Conservation (phyloP, 208 protist genomes). For the Leishmania lainsoni region DNA sequence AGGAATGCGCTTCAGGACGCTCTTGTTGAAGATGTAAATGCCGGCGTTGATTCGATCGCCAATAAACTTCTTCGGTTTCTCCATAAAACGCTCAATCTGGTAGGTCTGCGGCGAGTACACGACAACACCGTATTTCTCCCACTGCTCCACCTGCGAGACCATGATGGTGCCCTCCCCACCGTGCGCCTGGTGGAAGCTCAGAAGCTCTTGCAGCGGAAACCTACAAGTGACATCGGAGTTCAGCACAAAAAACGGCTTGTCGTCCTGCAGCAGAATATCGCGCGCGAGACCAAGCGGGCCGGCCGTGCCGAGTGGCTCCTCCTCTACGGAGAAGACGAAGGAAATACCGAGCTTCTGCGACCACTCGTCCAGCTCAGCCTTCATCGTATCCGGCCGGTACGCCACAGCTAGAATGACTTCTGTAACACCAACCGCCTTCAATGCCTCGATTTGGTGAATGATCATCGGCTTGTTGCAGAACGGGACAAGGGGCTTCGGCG, state of each 20-base stretch:
- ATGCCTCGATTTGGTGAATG: conserved; percentile 97
- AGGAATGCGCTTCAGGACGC: conserved; percentile 95
- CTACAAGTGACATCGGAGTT: conserved; percentile 97
- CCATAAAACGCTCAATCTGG: conserved; percentile 94
- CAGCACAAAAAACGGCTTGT: conserved; percentile 97
- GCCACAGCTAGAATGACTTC: conserved; percentile 97
- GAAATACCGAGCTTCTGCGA: conserved; percentile 89
- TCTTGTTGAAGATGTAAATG: conserved; percentile 97
- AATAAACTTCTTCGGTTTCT: conserved; percentile 96
- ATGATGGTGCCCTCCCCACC: conserved; percentile 97
- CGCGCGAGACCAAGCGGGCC: conserved; percentile 96
- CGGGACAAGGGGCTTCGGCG: conserved; percentile 97
- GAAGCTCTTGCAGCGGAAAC: conserved; percentile 95
- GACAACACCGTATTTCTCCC: conserved; percentile 98
- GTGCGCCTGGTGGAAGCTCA: conserved; percentile 95
- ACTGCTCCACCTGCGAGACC: conserved; percentile 95
- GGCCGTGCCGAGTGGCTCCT: conserved; percentile 96
- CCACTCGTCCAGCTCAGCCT: conserved; percentile 89
- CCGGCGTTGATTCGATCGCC: conserved; percentile 98
- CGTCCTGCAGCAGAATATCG: conserved; percentile 83
- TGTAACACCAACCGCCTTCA: conserved; percentile 91
- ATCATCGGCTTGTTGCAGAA: conserved; percentile 99
- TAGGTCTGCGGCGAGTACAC: conserved; percentile 89
- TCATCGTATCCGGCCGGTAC: conserved; percentile 96
- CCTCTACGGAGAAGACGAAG: conserved; percentile 96